phyloP scores from a whole-genome alignment of 2,329 filamentous ascomycete genomes.

The Botrytis pseudocinerea region DNA sequence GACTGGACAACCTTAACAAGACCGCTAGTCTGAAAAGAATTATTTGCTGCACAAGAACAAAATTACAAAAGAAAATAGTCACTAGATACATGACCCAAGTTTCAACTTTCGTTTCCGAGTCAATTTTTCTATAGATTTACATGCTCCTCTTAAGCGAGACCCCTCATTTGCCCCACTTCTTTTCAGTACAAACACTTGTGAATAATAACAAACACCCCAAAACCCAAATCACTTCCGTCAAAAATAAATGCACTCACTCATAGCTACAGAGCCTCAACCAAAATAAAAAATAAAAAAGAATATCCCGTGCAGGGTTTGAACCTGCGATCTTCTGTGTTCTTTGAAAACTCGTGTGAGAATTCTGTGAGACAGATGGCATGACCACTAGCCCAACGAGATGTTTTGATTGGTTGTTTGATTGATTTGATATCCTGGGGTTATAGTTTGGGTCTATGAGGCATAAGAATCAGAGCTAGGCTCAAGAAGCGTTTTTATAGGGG shows the following conservation, averaged over 20 bases:
- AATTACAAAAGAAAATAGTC: background rate
- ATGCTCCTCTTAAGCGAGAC: background rate
- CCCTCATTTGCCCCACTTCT: background rate
- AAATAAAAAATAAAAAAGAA: background rate
- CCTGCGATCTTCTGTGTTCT: constrained; percentile 19
- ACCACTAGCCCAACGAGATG: constrained; percentile 22
- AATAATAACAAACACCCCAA: background rate
- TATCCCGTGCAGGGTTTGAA: constrained; percentile 20
- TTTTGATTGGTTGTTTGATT: background rate
- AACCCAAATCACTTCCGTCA: background rate
- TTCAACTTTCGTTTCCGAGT: background rate
- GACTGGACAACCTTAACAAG: background rate
- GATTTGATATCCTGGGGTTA: background rate
- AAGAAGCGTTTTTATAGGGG: fast-evolving
- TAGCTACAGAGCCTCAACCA: background rate
- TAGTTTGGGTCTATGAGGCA: fast-evolving
- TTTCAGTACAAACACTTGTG: background rate
- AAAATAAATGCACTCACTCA: fast-evolving
- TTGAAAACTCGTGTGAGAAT: background rate
- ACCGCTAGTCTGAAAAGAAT: fast-evolving
- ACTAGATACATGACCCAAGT: background rate
- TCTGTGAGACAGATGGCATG: constrained; percentile 19
- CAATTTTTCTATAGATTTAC: background rate
- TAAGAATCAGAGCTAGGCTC: fast-evolving
- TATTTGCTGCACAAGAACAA: too few relatives aligned